phyloP scores from a whole-genome alignment of 208 protist genomes.

The Leishmania aethiopica region DNA sequence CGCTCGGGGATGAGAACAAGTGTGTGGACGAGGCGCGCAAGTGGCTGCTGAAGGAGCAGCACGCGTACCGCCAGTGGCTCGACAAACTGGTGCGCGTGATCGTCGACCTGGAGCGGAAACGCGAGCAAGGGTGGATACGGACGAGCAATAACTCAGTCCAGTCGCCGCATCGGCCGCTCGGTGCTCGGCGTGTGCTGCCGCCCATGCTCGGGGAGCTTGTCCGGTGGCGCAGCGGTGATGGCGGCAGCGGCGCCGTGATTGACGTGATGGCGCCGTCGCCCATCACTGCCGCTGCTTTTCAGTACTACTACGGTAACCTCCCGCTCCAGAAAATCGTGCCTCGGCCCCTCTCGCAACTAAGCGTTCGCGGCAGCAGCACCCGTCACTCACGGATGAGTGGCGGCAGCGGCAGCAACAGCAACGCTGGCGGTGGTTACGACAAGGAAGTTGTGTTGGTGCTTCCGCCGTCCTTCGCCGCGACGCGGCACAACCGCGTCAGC shows the following conservation, averaged over 20 bases:
- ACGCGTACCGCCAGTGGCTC: slow-evolving; percentile 46
- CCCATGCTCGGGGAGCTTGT: slow-evolving; percentile 58
- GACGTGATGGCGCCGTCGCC: slow-evolving; percentile 17
- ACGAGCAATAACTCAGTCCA: background rate
- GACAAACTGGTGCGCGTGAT: slow-evolving; percentile 30
- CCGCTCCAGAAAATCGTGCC: background rate
- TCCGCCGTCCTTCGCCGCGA: slow-evolving; percentile 40
- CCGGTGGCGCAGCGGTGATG: slow-evolving; percentile 46
- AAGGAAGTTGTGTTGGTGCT: background rate
- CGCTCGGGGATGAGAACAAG: slow-evolving; percentile 52
- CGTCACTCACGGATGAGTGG: background rate
- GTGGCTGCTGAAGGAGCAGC: slow-evolving; percentile 55
- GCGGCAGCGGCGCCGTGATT: background rate
- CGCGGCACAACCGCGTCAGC: slow-evolving; percentile 39
- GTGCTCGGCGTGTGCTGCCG: slow-evolving; percentile 35
- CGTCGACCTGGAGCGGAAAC: slow-evolving; percentile 26
- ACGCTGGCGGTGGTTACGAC: background rate
- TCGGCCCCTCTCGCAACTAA: background rate
- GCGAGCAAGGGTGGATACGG: slow-evolving; percentile 19
- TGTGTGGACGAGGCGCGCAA: slow-evolving; percentile 48
- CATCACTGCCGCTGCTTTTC: slow-evolving; percentile 19
- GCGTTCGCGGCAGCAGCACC: background rate
- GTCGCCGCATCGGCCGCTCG: slow-evolving; percentile 14
- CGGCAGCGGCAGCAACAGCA: background rate
- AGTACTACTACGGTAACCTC: slow-evolving; percentile 25